Percentiles rank a stretch among this genome's conserved stretches.
Conservation (phyloP, 306 rosid species). For the Calophaca sinica region DNA sequence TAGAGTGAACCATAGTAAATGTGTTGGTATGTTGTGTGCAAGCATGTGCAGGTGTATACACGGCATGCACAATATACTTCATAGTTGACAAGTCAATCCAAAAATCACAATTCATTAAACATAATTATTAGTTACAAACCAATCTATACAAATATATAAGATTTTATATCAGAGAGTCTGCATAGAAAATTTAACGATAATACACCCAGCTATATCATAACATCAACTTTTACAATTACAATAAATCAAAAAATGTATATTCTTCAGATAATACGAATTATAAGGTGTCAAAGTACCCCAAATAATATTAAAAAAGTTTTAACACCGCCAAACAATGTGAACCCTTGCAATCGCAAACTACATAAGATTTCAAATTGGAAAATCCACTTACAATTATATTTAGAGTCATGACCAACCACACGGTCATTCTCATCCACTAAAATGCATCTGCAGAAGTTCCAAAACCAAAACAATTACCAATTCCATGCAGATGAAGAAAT, state of each 20-base stretch:
- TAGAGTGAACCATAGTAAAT: not conserved
- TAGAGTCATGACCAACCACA: slow-evolving; percentile 93
- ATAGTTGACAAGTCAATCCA: not conserved
- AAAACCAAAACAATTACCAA: slow-evolving; percentile 34
- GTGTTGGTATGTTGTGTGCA: not conserved
- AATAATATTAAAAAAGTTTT: not conserved
- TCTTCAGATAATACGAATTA: not conserved
- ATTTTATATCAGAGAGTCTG: not conserved
- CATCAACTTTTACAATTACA: slow-evolving; percentile 11
- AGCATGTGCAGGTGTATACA: not conserved
- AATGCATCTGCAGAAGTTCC: slow-evolving; percentile 80
- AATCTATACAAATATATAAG: not conserved
- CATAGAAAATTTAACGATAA: not conserved
- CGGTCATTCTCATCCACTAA: slow-evolving; percentile 95
- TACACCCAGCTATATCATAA: not conserved
- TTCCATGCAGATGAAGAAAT: slow-evolving; percentile 36
- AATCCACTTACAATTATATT: slow-evolving; percentile 84
- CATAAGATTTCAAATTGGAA: slow-evolving; percentile 25
- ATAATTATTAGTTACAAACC: slow-evolving; percentile 6
- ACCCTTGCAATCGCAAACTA: slow-evolving; percentile 10
- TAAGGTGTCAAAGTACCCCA: slow-evolving; percentile 12
- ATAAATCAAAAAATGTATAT: not conserved
- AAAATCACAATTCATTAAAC: slow-evolving; percentile 14
- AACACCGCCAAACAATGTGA: not conserved
- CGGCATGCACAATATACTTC: not conserved